Evolutionary conservation across 1,139 yeast genomes (phyloP), one percentile per base, ranked within the genome.

Genomic region (Geotrichum restrictum): DNA sequence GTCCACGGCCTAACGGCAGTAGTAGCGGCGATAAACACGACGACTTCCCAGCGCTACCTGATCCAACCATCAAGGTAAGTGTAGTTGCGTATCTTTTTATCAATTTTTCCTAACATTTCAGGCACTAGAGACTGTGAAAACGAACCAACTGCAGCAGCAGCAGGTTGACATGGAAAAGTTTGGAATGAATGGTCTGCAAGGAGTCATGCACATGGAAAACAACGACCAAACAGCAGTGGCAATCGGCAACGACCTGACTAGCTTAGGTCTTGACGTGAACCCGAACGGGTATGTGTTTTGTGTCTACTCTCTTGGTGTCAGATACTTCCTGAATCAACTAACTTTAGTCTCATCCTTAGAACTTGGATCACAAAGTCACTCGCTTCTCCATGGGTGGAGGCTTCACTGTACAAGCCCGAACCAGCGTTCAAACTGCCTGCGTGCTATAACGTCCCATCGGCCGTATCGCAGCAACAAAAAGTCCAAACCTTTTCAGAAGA

Each of bases 341-440:
- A n/a, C 8, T 3, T 2, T 31, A 31, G n/a, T 31, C 11, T 11
- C 34, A 5, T 18, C 19, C 65, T 63, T 43, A 71, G 72, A 42
- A 73, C 75, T 16, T 75, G 80, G 56, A 74, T 89, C 33, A 76
- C 91, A 48, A 79, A 78, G 61, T 81, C 82, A n/a, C 81, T 91
- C 64, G 83, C 95, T 27, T 85, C 95, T 11, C 98, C 98, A 11
- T 93, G 98, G 98, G 76, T 87, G 37, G 98, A 91, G 65, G 87
- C 96, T 0, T 81, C 95, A 11, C 76, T 94, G 62, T 83, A 89
- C 54, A 91, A 86, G 60, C 96, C 91, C n/a, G 95, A 88, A 61
- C 98, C 98, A 2, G 77, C 76, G 58, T 88, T 80, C 66, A 68
- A 68, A 37, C 70, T 82, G 33, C 95, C 95, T 1, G 62, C 69